Base-by-base conservation (phyloP, 2,329 filamentous ascomycete genomes). In the Zasmidium citrigriseum region DNA sequence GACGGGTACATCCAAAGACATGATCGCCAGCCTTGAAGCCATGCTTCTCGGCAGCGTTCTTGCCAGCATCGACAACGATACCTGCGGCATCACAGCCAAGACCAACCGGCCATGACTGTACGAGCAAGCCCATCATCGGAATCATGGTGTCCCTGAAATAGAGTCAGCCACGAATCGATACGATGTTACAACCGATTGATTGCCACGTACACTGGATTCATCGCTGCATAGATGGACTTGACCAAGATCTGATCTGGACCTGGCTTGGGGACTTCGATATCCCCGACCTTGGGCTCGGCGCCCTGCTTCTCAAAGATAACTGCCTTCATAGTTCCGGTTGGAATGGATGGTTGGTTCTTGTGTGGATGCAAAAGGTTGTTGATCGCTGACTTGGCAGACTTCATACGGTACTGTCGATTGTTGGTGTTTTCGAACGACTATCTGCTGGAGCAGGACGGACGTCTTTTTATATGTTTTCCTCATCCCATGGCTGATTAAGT, bases 171-270 rank as follows among this genome's bases (percentile, higher is more conserved):
- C 3, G 16, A 18, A 4, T 11, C 4, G 12, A 29, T 16, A 11
- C 27, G 48, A 38, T 10, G 11, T 14, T 14, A 29, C 14, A 4
- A 34, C 4, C 5, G 23, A 9, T 12, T 16, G n/a, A 11, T 44
- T n/a, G n/a, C n/a, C n/a, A 41, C 49, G 7, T 14, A 29, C 34
- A 55, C 29, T 23, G 46, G 53, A 34, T 55, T 55, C 21, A 55
- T 49, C 3, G 53, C 53, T n/a, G 41, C 22, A 14, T 49, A 45
- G 5, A 50, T 25, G 1, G 46, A 50, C 20, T 55, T 55, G 18
- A 49, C 53, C 14, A 55, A 46, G n/a, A 55, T 47, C 16, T 55
- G 27, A 21, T 55, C 29, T 23, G n/a, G 18, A 2, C 45, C 27
- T 22, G 53, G 53, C 11, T 25, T 44, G 24, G 46, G 46, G 2